Evolutionary conservation across 1,284 basidiomycete genomes (phyloP), one percentile per base, ranked within the genome.

Genomic region (Ceratobasidium sp.): DNA sequence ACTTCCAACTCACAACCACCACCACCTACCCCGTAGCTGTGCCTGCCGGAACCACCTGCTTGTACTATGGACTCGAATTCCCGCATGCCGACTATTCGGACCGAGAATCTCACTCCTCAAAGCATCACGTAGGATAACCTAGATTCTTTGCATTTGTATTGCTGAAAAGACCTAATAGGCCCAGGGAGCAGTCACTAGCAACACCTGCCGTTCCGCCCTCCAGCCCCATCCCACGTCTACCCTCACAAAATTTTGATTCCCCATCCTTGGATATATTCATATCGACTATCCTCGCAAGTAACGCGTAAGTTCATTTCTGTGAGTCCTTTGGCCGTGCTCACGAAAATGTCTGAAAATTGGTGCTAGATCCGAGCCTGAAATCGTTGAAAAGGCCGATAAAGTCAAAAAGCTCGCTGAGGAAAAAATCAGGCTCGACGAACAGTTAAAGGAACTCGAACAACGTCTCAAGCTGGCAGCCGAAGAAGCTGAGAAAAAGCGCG

Each of bases 141-240:
- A 13, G n/a, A 29, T 34, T 39, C n/a, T 56, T 59, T 39, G 16
- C 46, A 39, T 48, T 27, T 29, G 24, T 29, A 34, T 61, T 39
- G 34, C 69, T 72, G 69, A 72, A 72, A 19, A 9, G 69, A 48
- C 37, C 46, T 43, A 27, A 8, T 48, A 72, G 69, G 27, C 54
- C 6, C 39, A 54, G 58, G 24, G 56, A 59, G 27, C 56, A 49
- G 22, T 72, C 69, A 9, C 31, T 37, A 11, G 41, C 46, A 39
- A 56, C 69, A 24, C 54, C 69, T 11, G 54, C 69, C 34, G 69
- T 72, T 51, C 69, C 69, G n/a, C 69, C 69, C 31, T 72, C 69
- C n/a, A 72, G 69, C 29, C 69, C 69, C 27, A 59, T 72, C 59
- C 69, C 69, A n/a, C 69, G 69, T 61, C 46, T 72, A 29, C 69